These are phyloP conservation scores for Cyberlindnera meyerae DNA, from an alignment of 805 yeast genomes.

Conservation along the genomic window DNA sequence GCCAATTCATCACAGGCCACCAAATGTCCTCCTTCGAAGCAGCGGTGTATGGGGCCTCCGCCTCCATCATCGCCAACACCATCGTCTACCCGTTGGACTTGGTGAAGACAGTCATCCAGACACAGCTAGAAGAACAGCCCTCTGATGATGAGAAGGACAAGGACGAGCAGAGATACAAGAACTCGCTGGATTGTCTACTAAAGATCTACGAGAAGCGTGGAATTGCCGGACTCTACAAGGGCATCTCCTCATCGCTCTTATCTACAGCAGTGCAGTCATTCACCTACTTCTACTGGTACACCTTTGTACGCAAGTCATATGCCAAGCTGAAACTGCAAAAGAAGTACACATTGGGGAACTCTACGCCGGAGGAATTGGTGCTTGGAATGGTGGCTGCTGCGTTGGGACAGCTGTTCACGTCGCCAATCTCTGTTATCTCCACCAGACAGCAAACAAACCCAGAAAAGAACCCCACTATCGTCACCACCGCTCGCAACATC, in stretches of 20 bases:
- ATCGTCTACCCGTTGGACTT: constrained; percentile 78
- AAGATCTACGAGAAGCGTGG: constrained; percentile 58
- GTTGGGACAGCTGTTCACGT: constrained; percentile 71
- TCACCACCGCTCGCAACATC: constrained; percentile 44
- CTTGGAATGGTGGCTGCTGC: constrained; percentile 83
- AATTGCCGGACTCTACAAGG: constrained; percentile 64
- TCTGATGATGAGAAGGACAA: constrained; percentile 3
- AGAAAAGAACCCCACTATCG: constrained; percentile 29
- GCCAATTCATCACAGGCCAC: too few species aligned
- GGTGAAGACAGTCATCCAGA: constrained; percentile 71
- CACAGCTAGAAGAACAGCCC: constrained; percentile 39
- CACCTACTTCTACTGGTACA: constrained; percentile 85
- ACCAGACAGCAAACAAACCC: constrained; percentile 56
- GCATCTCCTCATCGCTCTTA: constrained; percentile 58
- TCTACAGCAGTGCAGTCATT: constrained; percentile 77
- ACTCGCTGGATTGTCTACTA: constrained; percentile 56
- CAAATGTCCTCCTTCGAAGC: constrained; percentile 60
- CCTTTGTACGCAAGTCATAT: constrained; percentile 56
- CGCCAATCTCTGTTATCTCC: constrained; percentile 76
- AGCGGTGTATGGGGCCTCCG: constrained; percentile 79
- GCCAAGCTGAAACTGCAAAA: constrained; percentile 29
- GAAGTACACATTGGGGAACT: constrained; percentile 24
- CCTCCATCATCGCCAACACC: constrained; percentile 75
- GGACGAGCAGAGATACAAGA: constrained; percentile 36
- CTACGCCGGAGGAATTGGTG: constrained; percentile 62